A percentile compares a stretch with the other conserved stretches of the same genome.
These are phyloP conservation scores for Kwoniella dejecticola DNA, from an alignment of 768 basidiomycete genomes.

Conservation along the genomic window DNA sequence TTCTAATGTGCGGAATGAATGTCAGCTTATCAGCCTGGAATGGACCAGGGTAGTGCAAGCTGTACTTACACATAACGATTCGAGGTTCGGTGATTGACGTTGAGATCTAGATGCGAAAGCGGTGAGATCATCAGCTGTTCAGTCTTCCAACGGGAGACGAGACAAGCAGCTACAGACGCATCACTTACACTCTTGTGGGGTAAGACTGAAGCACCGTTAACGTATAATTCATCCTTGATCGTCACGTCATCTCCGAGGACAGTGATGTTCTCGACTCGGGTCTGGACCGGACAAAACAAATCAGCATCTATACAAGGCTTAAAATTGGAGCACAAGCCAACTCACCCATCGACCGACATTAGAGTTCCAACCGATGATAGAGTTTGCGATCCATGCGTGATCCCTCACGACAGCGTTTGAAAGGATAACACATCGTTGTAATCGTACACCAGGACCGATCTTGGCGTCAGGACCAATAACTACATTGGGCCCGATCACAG, in stretches of 20 bases:
- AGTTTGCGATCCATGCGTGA: slow-evolving; percentile 59
- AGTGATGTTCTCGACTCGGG: slow-evolving; percentile 57
- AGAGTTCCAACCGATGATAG: slow-evolving; percentile 59
- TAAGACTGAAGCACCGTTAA: slow-evolving; percentile 58
- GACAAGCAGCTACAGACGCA: not conserved
- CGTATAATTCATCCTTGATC: slow-evolving; percentile 60
- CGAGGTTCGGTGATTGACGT: slow-evolving; percentile 55
- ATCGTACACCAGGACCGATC: slow-evolving; percentile 58
- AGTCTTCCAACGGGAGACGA: not conserved
- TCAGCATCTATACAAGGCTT: too few species aligned
- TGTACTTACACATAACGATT: slow-evolving; percentile 55
- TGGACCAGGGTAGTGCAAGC: not conserved
- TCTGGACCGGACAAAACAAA: slow-evolving; percentile 21
- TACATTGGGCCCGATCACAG: slow-evolving; percentile 59
- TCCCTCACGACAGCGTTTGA: slow-evolving; percentile 59
- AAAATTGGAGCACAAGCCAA: not conserved
- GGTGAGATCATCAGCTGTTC: not conserved
- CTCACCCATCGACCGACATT: slow-evolving; percentile 57
- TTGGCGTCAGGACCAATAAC: slow-evolving; percentile 58
- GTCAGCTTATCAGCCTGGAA: not conserved
- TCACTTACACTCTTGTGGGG: slow-evolving; percentile 56
- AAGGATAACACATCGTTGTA: slow-evolving; percentile 59
- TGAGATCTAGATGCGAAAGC: slow-evolving; percentile 49
- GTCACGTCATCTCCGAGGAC: slow-evolving; percentile 60
- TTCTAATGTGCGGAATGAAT: not conserved